Base-by-base conservation (phyloP, 345 rosid species). In the Bruguiera parviflora region DNA sequence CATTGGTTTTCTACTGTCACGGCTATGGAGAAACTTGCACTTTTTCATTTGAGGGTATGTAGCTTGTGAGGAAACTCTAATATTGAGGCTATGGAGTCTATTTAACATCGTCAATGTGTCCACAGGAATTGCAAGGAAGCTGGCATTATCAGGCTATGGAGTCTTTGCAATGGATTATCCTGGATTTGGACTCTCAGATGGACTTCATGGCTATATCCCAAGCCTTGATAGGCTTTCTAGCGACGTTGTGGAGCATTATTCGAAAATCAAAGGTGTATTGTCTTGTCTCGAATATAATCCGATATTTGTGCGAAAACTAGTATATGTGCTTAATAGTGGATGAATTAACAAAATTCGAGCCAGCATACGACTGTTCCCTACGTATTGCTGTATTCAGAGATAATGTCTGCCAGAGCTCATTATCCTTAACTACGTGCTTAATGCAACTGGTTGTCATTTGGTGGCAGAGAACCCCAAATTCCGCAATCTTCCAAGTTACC, bases 91-190 rank as follows among this genome's bases (percentile, higher is more conserved):
- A 27, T 27, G 28, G 28, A 27, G 49, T 43, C 49, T 13, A 11
- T 43, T 43, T 43, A 43, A 43, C 18, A 43, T 43, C 18, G 9
- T 43, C 49, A 43, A 43, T 13, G 18, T 4, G 16, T 13, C 49
- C 18, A 43, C 87, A 95, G 99, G 99, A 71, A 81, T 84, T 73
- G 99, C 99, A 9, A 84, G 96, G 82, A 92, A 90, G 80, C 77
- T 96, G 84, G 97, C 91, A 20, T 84, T 73, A 25, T 78, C 85
- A 8, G 99, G 99, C 31, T 96, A 84, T 68, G 96, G 86, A 61
- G 92, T 92, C 76, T 90, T 87, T 63, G 97, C 97, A 21, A 87
- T 96, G 96, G 99, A 96, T 77, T 92, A 92, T 72, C 99, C 98
- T 0, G 99, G 98, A 68, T 89, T 87, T 72, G 99, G 98, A 39